These are phyloP conservation scores for Arabidopsis lyrata DNA, from an alignment of 441 rosid genomes.

Conservation along the genomic window DNA sequence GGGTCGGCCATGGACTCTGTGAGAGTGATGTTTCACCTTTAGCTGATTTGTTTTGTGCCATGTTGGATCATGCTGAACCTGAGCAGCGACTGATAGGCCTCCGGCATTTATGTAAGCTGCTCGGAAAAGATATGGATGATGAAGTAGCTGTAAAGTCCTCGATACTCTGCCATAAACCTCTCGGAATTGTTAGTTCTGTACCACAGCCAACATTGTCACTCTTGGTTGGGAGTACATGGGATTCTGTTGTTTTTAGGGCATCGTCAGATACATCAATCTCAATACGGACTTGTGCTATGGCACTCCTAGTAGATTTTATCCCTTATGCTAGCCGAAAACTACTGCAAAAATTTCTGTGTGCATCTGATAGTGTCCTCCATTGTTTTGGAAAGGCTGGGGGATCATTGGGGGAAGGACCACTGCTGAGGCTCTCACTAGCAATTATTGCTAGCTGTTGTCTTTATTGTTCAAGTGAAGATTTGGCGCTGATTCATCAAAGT, in stretches of 20 bases:
- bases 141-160: constrained; percentile 49
- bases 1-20: constrained; percentile 57
- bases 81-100: constrained; percentile 80
- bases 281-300: constrained; percentile 69
- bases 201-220: constrained; percentile 58
- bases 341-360: constrained; percentile 73
- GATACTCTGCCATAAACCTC: constrained; percentile 47
- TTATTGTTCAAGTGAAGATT: constrained; percentile 72
- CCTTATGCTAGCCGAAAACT: constrained; percentile 66
- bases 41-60: constrained; percentile 58
- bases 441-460: constrained; percentile 78
- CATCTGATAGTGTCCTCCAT: constrained; percentile 68
- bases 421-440: constrained; percentile 73
- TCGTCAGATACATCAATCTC: constrained; percentile 65
- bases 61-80: constrained; percentile 82
- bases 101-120: constrained; percentile 67
- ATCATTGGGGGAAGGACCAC: constrained; percentile 69
- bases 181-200: constrained; percentile 47
- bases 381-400: constrained; percentile 57
- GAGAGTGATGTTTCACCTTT: constrained; percentile 63
- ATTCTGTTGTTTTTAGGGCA: constrained; percentile 67
- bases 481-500: constrained; percentile 69
- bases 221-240: constrained; percentile 82
- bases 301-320: constrained; percentile 69
- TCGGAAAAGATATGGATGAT: constrained; percentile 62